Evolutionary conservation across 495 filamentous ascomycete genomes (phyloP).

Genomic region (Penicillium desertorum): DNA sequence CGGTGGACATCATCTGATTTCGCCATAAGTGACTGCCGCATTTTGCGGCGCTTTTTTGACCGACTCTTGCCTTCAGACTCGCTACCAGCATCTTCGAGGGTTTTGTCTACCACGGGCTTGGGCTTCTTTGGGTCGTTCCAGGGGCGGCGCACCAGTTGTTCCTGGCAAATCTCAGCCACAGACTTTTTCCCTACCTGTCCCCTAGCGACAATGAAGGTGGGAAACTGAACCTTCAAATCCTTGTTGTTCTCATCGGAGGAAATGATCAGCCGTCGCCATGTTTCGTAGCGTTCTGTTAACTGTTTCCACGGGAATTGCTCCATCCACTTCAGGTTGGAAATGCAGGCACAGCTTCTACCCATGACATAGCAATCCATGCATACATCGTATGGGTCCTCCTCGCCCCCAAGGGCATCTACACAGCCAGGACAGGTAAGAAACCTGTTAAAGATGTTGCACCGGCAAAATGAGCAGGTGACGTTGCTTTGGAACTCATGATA

Average conservation of each 20-base stretch:
- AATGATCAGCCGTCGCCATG: constrained; percentile 75
- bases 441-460: constrained; percentile 95
- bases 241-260: constrained; percentile 60
- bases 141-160: constrained; percentile 73
- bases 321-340: constrained; percentile 82
- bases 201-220: constrained; percentile 62
- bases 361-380: constrained; percentile 97
- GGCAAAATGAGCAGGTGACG: constrained; percentile 92
- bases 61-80: constrained; percentile 37
- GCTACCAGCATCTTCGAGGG: constrained; percentile 1
- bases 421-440: constrained; percentile 90
- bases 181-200: constrained; percentile 66
- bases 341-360: constrained; percentile 85
- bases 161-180: constrained; percentile 84
- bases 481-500: constrained; percentile 78
- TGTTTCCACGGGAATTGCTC: constrained; percentile 88
- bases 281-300: constrained; percentile 73
- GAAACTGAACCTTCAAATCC: constrained; percentile 47
- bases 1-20: constrained; percentile 40
- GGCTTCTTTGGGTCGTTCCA: constrained; percentile 53
- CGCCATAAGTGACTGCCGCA: constrained; percentile 38
- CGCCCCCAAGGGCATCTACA: constrained; percentile 52
- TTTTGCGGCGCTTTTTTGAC: constrained; percentile 52
- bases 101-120: constrained; percentile 33
- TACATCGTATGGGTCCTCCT: constrained; percentile 82